Evolutionary conservation across 129 eudicot species (phyloP).

Genomic region (Oenanthe sinensis): DNA sequence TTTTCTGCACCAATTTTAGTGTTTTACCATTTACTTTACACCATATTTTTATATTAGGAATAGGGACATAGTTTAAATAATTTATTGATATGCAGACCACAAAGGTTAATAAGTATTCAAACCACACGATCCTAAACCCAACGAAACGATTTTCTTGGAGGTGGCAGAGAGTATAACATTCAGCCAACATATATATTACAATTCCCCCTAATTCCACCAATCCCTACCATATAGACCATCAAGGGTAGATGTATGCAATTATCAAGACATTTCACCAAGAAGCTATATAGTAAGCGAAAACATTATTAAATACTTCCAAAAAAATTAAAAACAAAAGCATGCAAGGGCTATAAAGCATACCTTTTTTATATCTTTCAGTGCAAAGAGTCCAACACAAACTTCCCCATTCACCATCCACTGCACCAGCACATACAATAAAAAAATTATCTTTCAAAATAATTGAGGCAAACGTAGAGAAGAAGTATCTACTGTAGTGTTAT

Average conservation of each 20-base stretch:
- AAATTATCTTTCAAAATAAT: not conserved
- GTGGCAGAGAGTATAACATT: not conserved
- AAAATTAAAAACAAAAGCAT: not conserved
- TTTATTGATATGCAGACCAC: too few species aligned
- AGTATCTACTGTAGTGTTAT: not conserved
- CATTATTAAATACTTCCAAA: not conserved
- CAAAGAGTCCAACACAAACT: conserved; percentile 90
- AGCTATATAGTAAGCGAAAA: not conserved
- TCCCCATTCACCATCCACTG: conserved; percentile 99
- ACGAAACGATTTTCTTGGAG: not conserved
- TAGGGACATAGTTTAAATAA: not conserved
- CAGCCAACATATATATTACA: not conserved
- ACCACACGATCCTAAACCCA: not conserved
- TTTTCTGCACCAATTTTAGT: not conserved
- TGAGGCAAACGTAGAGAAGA: conserved; percentile 9
- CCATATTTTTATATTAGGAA: not conserved
- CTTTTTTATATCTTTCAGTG: conserved; percentile 78
- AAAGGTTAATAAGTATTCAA: not conserved
- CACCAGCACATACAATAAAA: conserved; percentile 20
- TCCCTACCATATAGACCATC: not conserved
- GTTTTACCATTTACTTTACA: not conserved
- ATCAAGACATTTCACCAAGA: not conserved
- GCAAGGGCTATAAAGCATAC: conserved; percentile 26
- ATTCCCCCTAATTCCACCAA: not conserved
- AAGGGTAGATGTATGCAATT: not conserved